Evolutionary conservation across 1,139 yeast genomes (phyloP), one percentile per base, ranked within the genome.

Genomic region (Saccharomycopsis crataegensis): DNA sequence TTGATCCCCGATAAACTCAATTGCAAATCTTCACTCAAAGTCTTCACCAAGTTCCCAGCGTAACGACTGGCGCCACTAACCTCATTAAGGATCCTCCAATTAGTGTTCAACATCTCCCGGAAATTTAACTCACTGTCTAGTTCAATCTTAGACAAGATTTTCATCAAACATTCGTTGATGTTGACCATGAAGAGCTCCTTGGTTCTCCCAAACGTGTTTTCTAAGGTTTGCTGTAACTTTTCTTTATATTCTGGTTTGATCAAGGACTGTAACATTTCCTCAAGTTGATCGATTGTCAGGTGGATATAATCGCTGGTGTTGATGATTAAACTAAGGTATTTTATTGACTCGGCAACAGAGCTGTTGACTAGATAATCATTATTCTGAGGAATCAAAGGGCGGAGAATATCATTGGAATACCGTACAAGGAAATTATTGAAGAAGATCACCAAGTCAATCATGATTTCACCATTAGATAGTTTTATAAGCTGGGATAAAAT

Each of bases 261-360:
- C 73, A 42, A 82, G 69, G 22, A 76, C 77, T 11, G 70, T 65
- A 93, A 69, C 60, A 79, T 81, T 44, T 83, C 86, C 62, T 82
- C 89, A 52, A 93, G 71, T 64, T 93, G 97, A 17, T 76, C 77
- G 2, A 85, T 80, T 6, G 96, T 93, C 16, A 80, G 76, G 34
- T 87, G 78, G 58, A 96, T 83, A 67, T 91, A 93, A 64, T 93
- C 96, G 1, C 96, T 90, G 0, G 99, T 93, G 61, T 90, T 88
- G 37, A 93, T 69, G 9, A 90, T 77, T 67, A 88, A 72, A 33
- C 95, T 83, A 1, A 87, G 75, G 55, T 86, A 79, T 52, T 77
- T 77, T 32, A 87, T 71, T 1, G 87, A 83, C 59, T 86, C 94
- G 9, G 66, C 67, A 44, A 65, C 65, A 43, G 62, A 59, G 42